Percentiles rank a stretch among this genome's conserved stretches.
Evolutionary conservation across 176 grass and related monocot genomes (phyloP).

Genomic region (Cenchrus americanus): DNA sequence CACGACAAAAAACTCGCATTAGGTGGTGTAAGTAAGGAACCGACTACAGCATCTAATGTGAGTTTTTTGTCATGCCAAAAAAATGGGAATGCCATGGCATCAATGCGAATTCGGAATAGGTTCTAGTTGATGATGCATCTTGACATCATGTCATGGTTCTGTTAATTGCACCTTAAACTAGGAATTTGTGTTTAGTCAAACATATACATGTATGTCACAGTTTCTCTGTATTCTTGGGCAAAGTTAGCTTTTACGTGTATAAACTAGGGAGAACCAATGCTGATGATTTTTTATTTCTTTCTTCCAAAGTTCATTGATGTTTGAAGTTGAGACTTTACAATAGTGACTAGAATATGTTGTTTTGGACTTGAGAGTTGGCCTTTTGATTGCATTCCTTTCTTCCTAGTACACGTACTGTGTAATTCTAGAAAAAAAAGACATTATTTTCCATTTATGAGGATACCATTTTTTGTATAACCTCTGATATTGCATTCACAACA

Average conservation of each 20-base stretch:
- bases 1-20: neutral
- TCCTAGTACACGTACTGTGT: no score
- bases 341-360: neutral
- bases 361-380: neutral
- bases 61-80: conserved; percentile 11
- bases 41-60: neutral
- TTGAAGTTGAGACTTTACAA: neutral
- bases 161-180: neutral
- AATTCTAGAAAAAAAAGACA: no score
- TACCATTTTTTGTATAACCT: no score
- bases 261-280: no score
- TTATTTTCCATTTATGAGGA: no score
- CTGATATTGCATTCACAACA: no score
- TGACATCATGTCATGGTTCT: neutral
- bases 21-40: neutral
- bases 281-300: neutral
- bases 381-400: neutral
- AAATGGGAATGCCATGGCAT: neutral
- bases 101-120: neutral
- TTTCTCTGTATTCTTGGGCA: no score
- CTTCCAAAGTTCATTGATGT: neutral
- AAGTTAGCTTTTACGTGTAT: no score
- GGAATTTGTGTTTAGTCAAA: no score
- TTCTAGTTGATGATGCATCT: neutral
- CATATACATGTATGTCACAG: no score